These are phyloP conservation scores for Phytophthora pisi DNA, from an alignment of 352 stramenopile genomes.

Conservation along the genomic window DNA sequence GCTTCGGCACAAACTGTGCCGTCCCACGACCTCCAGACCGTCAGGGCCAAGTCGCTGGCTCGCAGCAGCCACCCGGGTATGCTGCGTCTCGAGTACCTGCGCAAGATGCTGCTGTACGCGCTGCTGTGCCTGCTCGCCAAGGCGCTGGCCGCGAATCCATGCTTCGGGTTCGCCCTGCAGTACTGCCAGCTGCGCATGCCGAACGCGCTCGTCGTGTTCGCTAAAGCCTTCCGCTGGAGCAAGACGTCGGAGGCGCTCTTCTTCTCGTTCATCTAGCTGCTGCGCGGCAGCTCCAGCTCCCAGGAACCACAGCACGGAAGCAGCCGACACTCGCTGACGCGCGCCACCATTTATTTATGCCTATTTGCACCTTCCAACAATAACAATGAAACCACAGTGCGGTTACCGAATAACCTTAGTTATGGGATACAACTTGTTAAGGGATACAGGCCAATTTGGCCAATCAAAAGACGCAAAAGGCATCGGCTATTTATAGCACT, in stretches of 20 bases:
- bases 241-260: slow-evolving; percentile 26
- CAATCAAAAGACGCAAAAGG: too few species aligned
- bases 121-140: slow-evolving; percentile 30
- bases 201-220: slow-evolving; percentile 27
- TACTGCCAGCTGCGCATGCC: slow-evolving; percentile 31
- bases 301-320: not conserved
- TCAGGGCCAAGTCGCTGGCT: slow-evolving; percentile 3
- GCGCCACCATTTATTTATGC: not conserved
- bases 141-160: slow-evolving; percentile 26
- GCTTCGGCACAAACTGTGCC: not conserved
- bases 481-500: too few species aligned
- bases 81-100: slow-evolving; percentile 27
- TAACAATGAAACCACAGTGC: not conserved
- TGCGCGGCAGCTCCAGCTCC: not conserved
- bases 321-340: not conserved
- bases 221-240: slow-evolving; percentile 28
- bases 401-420: too few species aligned
- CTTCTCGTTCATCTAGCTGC: slow-evolving; percentile 30
- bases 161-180: slow-evolving; percentile 30
- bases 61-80: slow-evolving; percentile 6
- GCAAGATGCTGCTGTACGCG: slow-evolving; percentile 32
- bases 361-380: not conserved
- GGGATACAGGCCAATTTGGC: too few species aligned
- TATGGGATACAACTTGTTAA: too few species aligned
- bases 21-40: not conserved